A percentile compares a stretch with the other conserved stretches of the same genome.
Evolutionary conservation across 106 monocot genomes (phyloP).

Genomic region (Narthecium ossifragum): DNA sequence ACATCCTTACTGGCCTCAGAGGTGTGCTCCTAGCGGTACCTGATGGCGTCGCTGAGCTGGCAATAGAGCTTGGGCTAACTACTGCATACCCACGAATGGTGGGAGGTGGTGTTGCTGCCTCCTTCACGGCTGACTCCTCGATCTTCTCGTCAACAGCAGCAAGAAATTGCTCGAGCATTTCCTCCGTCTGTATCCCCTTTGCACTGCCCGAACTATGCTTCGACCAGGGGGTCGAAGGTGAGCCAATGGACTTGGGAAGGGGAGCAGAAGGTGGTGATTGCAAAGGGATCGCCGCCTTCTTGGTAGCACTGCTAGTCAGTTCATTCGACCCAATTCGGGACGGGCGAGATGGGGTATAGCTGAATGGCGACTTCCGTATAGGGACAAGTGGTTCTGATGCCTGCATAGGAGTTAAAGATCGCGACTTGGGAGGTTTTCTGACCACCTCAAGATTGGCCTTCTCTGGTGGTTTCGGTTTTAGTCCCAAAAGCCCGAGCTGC

Average conservation of each 20-base stretch:
- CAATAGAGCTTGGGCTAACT: constrained; percentile 48
- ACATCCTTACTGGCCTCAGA: constrained; percentile 81
- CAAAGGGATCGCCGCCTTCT: constrained; percentile 14
- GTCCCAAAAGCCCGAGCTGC: constrained; percentile 52
- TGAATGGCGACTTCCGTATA: constrained; percentile 40
- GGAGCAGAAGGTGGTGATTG: constrained; percentile 29
- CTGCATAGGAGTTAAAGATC: constrained; percentile 5
- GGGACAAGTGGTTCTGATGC: constrained; percentile 59
- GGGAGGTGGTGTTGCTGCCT: constrained; percentile 34
- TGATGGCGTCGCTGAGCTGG: constrained; percentile 39
- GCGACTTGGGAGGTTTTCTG: constrained; percentile 38
- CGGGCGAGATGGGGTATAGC: constrained; percentile 42
- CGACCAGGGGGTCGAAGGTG: constrained; percentile 67
- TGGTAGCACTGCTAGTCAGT: constrained; percentile 26
- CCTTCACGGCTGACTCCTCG: constrained; percentile 32
- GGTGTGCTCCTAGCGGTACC: constrained; percentile 74
- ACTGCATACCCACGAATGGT: constrained; percentile 43
- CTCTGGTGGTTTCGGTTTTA: constrained; percentile 32
- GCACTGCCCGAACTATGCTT: constrained; percentile 50
- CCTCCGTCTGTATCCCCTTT: constrained; percentile 77
- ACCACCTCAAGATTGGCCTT: constrained; percentile 6
- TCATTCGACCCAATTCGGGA: constrained; percentile 29
- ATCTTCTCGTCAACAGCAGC: constrained; percentile 65
- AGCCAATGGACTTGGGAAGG: constrained; percentile 20
- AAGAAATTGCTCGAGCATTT: constrained; percentile 75